phyloP scores from a whole-genome alignment of 495 filamentous ascomycete genomes.

The Neurospora sp. region DNA sequence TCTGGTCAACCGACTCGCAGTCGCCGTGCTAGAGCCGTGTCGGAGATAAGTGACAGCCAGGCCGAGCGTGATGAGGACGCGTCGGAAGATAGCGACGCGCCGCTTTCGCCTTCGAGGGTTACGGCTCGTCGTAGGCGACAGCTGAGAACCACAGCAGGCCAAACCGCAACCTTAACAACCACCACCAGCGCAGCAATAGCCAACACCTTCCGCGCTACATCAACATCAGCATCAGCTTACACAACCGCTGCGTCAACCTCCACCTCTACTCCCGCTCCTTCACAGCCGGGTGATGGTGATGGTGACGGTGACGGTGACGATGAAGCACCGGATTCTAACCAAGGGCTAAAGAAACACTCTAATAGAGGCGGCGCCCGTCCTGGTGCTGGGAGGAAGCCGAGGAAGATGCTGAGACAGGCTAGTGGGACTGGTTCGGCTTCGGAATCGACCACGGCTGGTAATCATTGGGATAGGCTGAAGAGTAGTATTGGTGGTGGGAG shows the following conservation, averaged over 20 bases:
- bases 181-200: background rate
- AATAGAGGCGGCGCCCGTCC: conserved; percentile 24
- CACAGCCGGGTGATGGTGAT: background rate
- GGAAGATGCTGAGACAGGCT: background rate
- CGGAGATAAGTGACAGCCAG: conserved; percentile 15
- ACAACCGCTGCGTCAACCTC: background rate
- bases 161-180: background rate
- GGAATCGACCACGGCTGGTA: conserved; percentile 4
- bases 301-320: background rate
- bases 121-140: background rate
- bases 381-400: conserved; percentile 24
- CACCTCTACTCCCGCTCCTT: background rate
- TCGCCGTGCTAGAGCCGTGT: background rate
- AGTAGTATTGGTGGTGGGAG: background rate
- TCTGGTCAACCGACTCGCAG: background rate
- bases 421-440: background rate
- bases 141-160: background rate
- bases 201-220: background rate
- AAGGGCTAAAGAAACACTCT: conserved; percentile 13
- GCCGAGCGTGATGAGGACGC: conserved; percentile 2
- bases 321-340: background rate
- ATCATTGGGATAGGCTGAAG: background rate
- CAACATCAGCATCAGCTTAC: background rate
- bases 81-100: conserved; percentile 5
- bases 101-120: background rate